phyloP scores from a whole-genome alignment of 495 filamentous ascomycete species.

The Staphylotrichum longicolle region DNA sequence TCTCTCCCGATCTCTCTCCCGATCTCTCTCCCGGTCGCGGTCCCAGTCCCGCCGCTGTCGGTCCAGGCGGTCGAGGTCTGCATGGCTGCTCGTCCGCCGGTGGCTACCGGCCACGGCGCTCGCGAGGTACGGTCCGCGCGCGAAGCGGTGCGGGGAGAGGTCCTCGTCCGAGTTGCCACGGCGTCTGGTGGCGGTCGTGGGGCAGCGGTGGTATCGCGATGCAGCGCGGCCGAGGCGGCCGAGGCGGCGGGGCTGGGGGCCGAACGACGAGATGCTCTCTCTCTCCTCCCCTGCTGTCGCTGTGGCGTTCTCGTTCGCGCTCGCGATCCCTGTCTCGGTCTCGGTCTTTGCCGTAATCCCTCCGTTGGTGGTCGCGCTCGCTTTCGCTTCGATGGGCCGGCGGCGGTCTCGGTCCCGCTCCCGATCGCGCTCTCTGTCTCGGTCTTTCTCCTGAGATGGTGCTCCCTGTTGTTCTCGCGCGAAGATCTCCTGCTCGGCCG shows the following conservation, averaged over 20 bases:
- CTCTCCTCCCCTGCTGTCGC: conserved; percentile 8
- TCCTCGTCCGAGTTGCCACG: conserved; percentile 20
- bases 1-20: conserved; percentile 22
- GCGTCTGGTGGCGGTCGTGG: not conserved
- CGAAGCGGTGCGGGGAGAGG: conserved; percentile 16
- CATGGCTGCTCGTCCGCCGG: conserved; percentile 47
- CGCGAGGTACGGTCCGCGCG: conserved; percentile 26
- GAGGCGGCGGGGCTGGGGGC: conserved; percentile 6
- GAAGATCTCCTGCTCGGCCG: conserved; percentile 10
- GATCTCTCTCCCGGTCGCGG: conserved; percentile 2
- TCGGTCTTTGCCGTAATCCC: conserved; percentile 6
- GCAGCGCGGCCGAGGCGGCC: conserved; percentile 3
- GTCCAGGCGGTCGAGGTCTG: conserved; percentile 38
- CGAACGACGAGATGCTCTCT: not conserved
- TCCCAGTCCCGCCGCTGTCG: conserved; percentile 27
- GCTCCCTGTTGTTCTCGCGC: conserved; percentile 18
- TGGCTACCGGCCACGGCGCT: conserved; percentile 31
- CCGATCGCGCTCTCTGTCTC: conserved; percentile 18
- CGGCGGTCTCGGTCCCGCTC: conserved; percentile 16
- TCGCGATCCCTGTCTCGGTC: conserved; percentile 10
- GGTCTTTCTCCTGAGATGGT: conserved; percentile 18
- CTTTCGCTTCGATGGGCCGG: not conserved
- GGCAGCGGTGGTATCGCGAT: conserved; percentile 3
- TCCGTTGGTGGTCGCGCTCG: conserved; percentile 17
- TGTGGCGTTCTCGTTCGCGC: conserved; percentile 9